A percentile compares a stretch with the other conserved stretches of the same genome.
These are phyloP conservation scores for Pilasporangium apinafurcum DNA, from an alignment of 352 stramenopile genomes.

Conservation along the genomic window DNA sequence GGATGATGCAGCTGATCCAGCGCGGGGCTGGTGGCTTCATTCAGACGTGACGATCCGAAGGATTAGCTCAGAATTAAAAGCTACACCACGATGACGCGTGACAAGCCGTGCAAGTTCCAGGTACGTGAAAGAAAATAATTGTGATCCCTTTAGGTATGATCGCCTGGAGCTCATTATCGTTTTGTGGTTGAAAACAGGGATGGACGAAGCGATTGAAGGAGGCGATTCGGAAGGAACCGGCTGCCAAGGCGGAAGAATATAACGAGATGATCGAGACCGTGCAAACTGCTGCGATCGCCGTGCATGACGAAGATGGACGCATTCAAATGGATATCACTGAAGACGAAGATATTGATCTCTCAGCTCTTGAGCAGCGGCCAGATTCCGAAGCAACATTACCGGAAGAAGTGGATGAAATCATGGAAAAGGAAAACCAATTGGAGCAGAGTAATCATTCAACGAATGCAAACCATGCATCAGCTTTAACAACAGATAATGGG, in stretches of 20 bases:
- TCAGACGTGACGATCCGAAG: background rate
- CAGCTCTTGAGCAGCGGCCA: background rate
- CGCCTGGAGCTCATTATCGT: background rate
- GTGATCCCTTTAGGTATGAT: background rate
- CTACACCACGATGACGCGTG: background rate
- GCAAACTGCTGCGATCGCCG: constrained; percentile 4
- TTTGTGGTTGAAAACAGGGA: background rate
- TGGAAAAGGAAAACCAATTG: background rate
- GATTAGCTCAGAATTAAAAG: background rate
- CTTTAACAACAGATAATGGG: no score
- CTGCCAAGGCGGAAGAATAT: background rate
- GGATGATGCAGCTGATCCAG: background rate
- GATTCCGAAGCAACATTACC: background rate
- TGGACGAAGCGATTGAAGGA: constrained; percentile 6
- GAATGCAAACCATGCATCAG: constrained; percentile 15
- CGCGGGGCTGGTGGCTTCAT: background rate
- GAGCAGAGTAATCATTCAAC: constrained; percentile 13
- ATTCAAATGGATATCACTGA: constrained; percentile 7
- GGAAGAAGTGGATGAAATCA: background rate
- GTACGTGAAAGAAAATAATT: no score
- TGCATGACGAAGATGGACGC: constrained; percentile 4
- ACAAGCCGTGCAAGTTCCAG: constrained; percentile 2
- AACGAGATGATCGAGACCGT: background rate
- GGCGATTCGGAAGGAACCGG: background rate
- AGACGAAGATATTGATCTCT: constrained; percentile 6